These are phyloP conservation scores for Candida gigantensis DNA, from an alignment of 1,139 yeast species.

Conservation along the genomic window DNA sequence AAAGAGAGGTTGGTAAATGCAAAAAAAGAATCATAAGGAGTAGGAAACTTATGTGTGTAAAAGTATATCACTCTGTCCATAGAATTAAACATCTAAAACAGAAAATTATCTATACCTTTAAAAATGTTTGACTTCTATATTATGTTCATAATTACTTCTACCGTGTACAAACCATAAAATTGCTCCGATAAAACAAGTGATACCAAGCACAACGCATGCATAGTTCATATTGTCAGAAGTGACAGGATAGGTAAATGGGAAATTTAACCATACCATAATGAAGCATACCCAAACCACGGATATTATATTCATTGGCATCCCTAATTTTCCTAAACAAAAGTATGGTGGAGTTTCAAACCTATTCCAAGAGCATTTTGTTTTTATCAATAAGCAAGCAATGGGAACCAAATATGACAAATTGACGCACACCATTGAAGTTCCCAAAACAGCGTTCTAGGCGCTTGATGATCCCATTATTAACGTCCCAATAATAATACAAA, in stretches of 20 bases:
- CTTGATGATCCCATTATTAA: constrained; percentile 27
- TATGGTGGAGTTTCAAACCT: constrained; percentile 18
- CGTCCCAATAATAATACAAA: constrained; percentile 23
- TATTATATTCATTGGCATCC: constrained; percentile 27
- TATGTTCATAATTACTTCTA: constrained; percentile 19
- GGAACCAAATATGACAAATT: constrained; percentile 32
- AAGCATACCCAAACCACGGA: constrained; percentile 31
- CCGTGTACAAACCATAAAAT: constrained; percentile 29
- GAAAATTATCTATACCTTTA: no score
- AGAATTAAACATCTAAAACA: no score
- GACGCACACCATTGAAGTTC: constrained; percentile 31
- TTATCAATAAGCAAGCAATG: constrained; percentile 23
- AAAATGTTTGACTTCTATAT: constrained; percentile 15
- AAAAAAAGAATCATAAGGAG: not conserved
- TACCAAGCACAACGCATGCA: constrained; percentile 37
- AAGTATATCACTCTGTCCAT: not conserved
- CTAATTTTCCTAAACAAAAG: constrained; percentile 28
- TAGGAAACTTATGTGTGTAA: not conserved
- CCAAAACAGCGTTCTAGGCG: constrained; percentile 31
- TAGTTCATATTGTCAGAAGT: constrained; percentile 36
- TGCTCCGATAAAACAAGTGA: constrained; percentile 29
- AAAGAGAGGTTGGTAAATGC: constrained; percentile 17
- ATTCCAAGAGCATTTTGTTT: constrained; percentile 19
- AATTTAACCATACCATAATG: constrained; percentile 30
- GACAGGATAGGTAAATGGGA: constrained; percentile 32